Conservation (phyloP, 768 basidiomycete species). For the Podaxis sp. region DNA sequence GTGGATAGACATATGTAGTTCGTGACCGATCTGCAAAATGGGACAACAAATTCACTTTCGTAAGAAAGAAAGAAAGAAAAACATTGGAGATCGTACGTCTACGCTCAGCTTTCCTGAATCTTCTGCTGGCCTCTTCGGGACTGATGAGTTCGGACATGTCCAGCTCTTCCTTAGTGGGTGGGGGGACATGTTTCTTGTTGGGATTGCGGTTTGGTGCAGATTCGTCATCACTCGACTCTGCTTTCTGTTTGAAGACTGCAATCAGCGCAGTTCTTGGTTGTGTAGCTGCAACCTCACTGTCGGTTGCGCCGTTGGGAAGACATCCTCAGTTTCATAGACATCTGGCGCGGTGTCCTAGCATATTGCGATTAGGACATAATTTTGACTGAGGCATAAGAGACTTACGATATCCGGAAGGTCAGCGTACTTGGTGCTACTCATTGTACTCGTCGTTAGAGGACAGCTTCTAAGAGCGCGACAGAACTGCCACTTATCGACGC, state of each 20-base stretch:
- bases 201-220: conserved; percentile 37
- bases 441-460: conserved; percentile 23
- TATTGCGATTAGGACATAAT: conserved; percentile 2
- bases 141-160: conserved; percentile 65
- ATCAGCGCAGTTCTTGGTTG: conserved; percentile 14
- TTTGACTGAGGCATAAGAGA: conserved; percentile 17
- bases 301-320: conserved; percentile 51
- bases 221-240: conserved; percentile 71
- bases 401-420: conserved; percentile 90
- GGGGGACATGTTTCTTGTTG: conserved; percentile 37
- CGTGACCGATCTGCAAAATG: conserved; percentile 44
- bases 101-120: conserved; percentile 72
- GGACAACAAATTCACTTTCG: not conserved
- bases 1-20: conserved; percentile 68
- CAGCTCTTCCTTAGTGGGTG: conserved; percentile 59
- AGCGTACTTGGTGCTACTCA: conserved; percentile 80
- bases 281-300: conserved; percentile 40
- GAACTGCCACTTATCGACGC: not conserved
- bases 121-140: conserved; percentile 66
- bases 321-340: conserved; percentile 90
- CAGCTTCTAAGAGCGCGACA: not conserved
- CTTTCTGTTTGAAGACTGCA: conserved; percentile 39
- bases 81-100: conserved; percentile 43
- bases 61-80: not conserved
- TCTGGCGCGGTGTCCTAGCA: conserved; percentile 85